Conservation (phyloP, 148 eudicot genomes). For the Chenopodium formosanum region DNA sequence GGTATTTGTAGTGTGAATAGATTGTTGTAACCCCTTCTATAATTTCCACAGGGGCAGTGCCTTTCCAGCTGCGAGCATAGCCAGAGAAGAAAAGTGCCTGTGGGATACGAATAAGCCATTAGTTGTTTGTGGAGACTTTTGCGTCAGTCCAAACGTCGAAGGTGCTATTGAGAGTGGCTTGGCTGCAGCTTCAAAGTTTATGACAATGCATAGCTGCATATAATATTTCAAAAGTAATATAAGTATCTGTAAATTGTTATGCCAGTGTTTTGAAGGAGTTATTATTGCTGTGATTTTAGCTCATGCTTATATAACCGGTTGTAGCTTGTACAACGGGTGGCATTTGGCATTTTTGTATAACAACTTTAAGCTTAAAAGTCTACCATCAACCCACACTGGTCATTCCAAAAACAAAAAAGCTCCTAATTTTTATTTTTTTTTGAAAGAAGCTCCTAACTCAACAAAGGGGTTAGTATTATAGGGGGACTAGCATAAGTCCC, state of each 20-base stretch:
- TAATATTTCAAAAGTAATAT: constrained; percentile 3
- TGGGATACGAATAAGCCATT: constrained; percentile 59
- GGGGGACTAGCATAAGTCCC: too few relatives aligned
- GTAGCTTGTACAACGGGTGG: too few relatives aligned
- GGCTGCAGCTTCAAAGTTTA: constrained; percentile 73
- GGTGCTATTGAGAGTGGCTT: constrained; percentile 87
- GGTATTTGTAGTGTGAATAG: too few relatives aligned
- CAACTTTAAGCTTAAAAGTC: too few relatives aligned
- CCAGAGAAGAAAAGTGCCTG: constrained; percentile 69
- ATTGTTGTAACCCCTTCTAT: background rate
- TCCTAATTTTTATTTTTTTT: too few relatives aligned
- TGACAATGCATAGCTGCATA: constrained; percentile 38
- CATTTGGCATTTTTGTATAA: too few relatives aligned
- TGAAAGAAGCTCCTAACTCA: too few relatives aligned
- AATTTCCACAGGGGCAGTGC: constrained; percentile 81
- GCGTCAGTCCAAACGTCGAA: constrained; percentile 84
- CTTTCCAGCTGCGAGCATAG: constrained; percentile 68
- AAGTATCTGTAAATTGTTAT: background rate
- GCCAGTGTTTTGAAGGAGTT: background rate
- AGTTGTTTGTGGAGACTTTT: constrained; percentile 92
- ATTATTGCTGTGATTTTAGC: too few relatives aligned
- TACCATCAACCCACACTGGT: too few relatives aligned
- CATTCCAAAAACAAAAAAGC: too few relatives aligned
- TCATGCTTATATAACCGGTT: too few relatives aligned
- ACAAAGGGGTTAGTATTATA: too few relatives aligned